Evolutionary conservation across 345 rosid species (phyloP).

Genomic region (Euclidium syriacum): DNA sequence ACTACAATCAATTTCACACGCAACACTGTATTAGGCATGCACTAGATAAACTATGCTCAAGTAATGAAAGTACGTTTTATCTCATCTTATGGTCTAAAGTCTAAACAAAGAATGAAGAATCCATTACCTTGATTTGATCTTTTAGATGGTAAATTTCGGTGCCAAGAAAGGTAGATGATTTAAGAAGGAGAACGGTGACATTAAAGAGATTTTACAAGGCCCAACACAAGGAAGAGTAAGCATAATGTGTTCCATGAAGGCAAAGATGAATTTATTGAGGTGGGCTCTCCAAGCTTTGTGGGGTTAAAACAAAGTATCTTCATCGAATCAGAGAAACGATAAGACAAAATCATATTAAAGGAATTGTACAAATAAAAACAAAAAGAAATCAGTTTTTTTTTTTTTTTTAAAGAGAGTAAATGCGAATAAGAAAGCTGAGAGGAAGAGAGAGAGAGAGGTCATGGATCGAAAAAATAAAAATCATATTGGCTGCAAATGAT

Average conservation of each 20-base stretch:
- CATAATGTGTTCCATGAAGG: slow-evolving; percentile 17
- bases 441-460: slow-evolving; percentile 5
- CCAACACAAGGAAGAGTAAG: slow-evolving; percentile 14
- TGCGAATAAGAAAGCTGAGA: slow-evolving; percentile 25
- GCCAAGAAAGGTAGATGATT: slow-evolving; percentile 32
- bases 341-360: slow-evolving; percentile 29
- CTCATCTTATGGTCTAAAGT: slow-evolving; percentile 7
- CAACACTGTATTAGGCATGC: slow-evolving; percentile 3
- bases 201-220: slow-evolving; percentile 29
- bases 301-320: slow-evolving; percentile 22
- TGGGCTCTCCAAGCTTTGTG: slow-evolving; percentile 16
- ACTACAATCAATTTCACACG: not conserved
- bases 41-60: not conserved
- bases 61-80: not conserved
- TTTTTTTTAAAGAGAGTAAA: slow-evolving; percentile 14
- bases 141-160: not conserved
- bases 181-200: slow-evolving; percentile 25
- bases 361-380: slow-evolving; percentile 14
- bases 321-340: slow-evolving; percentile 26
- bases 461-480: slow-evolving; percentile 22
- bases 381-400: slow-evolving; percentile 3
- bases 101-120: no score
- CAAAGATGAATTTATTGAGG: slow-evolving; percentile 21
- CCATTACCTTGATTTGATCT: not conserved
- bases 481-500: slow-evolving; percentile 30